phyloP scores from a whole-genome alignment of 1,284 basidiomycete species.

The Moesziomyces parantarcticus region DNA sequence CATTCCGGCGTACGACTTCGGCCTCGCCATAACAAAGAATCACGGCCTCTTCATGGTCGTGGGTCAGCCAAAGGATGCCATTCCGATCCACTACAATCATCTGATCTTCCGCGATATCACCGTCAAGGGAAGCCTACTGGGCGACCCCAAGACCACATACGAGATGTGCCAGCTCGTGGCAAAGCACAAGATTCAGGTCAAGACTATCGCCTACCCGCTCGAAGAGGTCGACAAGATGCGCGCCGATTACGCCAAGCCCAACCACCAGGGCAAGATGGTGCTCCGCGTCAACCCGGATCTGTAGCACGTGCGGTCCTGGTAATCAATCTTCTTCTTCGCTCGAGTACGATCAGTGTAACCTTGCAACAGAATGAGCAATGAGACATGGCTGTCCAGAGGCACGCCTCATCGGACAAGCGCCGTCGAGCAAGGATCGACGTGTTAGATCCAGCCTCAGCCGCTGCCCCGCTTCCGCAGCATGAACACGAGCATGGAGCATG shows the following conservation, averaged over 20 bases:
- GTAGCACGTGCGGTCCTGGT: not conserved
- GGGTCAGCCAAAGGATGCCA: slow-evolving; percentile 45
- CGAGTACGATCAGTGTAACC: not conserved
- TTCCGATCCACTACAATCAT: slow-evolving; percentile 46
- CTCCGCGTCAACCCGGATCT: slow-evolving; percentile 18
- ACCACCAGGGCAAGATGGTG: slow-evolving; percentile 44
- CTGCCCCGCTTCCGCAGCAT: not conserved
- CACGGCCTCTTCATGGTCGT: slow-evolving; percentile 51
- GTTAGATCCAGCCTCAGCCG: too few relatives aligned
- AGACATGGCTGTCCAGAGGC: too few relatives aligned
- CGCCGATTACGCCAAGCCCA: slow-evolving; percentile 26
- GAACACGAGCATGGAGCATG: not conserved
- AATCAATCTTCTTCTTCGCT: too few relatives aligned
- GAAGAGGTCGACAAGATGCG: slow-evolving; percentile 44
- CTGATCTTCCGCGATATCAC: slow-evolving; percentile 55
- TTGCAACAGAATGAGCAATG: not conserved
- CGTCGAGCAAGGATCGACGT: too few relatives aligned
- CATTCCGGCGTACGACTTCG: slow-evolving; percentile 28
- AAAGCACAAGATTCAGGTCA: slow-evolving; percentile 37
- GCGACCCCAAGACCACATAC: slow-evolving; percentile 34
- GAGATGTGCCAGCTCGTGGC: slow-evolving; percentile 54
- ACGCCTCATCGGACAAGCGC: too few relatives aligned
- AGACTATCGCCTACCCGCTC: slow-evolving; percentile 39
- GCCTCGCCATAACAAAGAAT: slow-evolving; percentile 39
- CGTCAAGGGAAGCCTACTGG: slow-evolving; percentile 45